Conservation (phyloP, 2,329 filamentous ascomycete genomes). For the Epichloe sp. region DNA sequence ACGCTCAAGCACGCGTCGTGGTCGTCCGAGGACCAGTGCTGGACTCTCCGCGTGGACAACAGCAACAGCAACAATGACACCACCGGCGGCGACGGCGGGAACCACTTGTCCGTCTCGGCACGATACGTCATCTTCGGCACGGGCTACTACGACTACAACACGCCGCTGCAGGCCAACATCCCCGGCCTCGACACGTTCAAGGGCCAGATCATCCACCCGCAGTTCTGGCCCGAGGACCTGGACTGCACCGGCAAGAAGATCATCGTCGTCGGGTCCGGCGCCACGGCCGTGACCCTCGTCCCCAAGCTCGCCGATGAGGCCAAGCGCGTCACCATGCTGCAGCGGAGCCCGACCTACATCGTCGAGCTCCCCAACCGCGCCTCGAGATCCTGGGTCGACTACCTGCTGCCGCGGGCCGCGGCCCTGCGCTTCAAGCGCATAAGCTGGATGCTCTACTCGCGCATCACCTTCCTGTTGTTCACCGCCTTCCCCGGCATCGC, state of each 20-base stretch:
- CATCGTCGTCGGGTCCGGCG: conserved; percentile 60
- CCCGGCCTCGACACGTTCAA: conserved; percentile 52
- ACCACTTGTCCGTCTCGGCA: conserved; percentile 16
- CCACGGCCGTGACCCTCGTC: conserved; percentile 62
- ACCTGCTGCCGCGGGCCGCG: conserved; percentile 23
- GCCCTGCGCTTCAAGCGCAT: conserved; percentile 25
- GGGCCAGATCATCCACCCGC: conserved; percentile 51
- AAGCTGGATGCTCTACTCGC: conserved; percentile 29
- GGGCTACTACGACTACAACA: conserved; percentile 58
- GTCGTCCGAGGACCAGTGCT: conserved; percentile 24
- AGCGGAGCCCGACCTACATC: conserved; percentile 64
- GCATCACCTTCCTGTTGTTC: conserved; percentile 19
- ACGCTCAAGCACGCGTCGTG: conserved; percentile 32
- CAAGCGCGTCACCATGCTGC: conserved; percentile 57
- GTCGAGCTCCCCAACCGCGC: conserved; percentile 30
- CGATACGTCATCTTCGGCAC: conserved; percentile 35
- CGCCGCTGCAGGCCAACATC: conserved; percentile 44
- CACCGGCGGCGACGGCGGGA: no score
- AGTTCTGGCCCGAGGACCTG: conserved; percentile 58
- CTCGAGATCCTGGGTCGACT: conserved; percentile 19
- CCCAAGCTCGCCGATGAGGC: conserved; percentile 53
- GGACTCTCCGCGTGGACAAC: conserved; percentile 31
- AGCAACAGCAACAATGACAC: conserved; percentile 6
- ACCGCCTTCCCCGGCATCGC: no score
- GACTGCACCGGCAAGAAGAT: conserved; percentile 52